Evolutionary conservation across 495 filamentous ascomycete genomes (phyloP).

Genomic region (Neurospora sp.): DNA sequence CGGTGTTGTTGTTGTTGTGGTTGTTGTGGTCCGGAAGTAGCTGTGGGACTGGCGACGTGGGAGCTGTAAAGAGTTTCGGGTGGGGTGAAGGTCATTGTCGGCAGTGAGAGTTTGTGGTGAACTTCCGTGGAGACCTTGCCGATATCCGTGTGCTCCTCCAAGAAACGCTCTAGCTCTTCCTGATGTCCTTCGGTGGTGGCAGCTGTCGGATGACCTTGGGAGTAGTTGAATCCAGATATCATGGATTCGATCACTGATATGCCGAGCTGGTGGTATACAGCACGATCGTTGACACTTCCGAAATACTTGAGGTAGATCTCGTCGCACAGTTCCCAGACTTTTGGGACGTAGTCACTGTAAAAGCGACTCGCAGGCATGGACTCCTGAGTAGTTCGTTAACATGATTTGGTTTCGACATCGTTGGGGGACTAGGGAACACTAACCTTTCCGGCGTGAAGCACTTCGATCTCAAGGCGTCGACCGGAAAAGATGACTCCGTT

Average conservation of each 20-base stretch:
- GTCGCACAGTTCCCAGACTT: slow-evolving; percentile 26
- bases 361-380: slow-evolving; percentile 19
- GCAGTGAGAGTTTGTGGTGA: slow-evolving; percentile 3
- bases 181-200: slow-evolving; percentile 3
- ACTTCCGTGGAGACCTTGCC: background rate
- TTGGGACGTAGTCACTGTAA: slow-evolving; percentile 24
- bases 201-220: background rate
- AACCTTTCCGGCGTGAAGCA: slow-evolving; percentile 37
- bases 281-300: slow-evolving; percentile 17
- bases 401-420: too few relatives aligned
- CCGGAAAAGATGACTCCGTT: slow-evolving; percentile 24
- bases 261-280: slow-evolving; percentile 27
- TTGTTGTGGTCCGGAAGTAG: background rate
- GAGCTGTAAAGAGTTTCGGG: background rate
- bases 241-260: slow-evolving; percentile 27
- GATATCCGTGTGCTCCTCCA: slow-evolving; percentile 8
- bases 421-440: background rate
- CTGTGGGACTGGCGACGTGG: background rate
- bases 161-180: slow-evolving; percentile 15
- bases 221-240: slow-evolving; percentile 15
- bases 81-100: slow-evolving; percentile 5
- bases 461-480: slow-evolving; percentile 34
- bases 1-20: slow-evolving; percentile 2
- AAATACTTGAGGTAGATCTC: slow-evolving; percentile 22
- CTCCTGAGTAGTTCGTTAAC: slow-evolving; percentile 19